A percentile compares a stretch with the other conserved stretches of the same genome.
These are phyloP conservation scores for Cryptosporidium meleagridis DNA, from an alignment of 169 alveolate genomes.

Conservation along the genomic window DNA sequence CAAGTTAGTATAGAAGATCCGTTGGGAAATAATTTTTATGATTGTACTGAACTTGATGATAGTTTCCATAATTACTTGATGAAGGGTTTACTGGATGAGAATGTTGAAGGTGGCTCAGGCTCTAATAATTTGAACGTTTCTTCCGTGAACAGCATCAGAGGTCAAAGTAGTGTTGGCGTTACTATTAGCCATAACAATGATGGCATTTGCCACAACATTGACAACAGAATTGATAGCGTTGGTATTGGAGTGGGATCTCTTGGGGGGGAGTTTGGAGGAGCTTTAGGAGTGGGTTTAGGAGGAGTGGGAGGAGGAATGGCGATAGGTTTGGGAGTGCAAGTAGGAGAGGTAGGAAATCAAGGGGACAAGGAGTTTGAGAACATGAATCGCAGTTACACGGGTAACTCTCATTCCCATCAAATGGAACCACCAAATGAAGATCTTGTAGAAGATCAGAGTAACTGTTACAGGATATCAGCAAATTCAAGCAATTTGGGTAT, in stretches of 20 bases:
- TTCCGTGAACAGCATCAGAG: background rate
- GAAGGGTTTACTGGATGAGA: conserved; percentile 52
- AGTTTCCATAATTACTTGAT: conserved; percentile 37
- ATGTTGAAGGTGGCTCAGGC: background rate
- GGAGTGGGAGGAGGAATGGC: background rate
- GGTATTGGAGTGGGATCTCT: conserved; percentile 1
- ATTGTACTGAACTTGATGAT: conserved; percentile 61
- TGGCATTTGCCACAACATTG: background rate
- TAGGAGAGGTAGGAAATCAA: background rate
- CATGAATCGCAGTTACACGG: background rate
- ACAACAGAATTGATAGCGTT: background rate
- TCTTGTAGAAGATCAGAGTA: background rate
- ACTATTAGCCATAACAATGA: background rate
- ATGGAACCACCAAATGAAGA: background rate
- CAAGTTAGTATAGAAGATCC: conserved; percentile 12
- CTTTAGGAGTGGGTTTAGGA: background rate
- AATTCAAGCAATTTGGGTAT: background rate
- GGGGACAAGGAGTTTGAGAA: background rate
- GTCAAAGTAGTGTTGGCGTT: background rate
- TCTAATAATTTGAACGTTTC: background rate
- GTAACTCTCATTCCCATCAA: background rate
- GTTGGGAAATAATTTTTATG: conserved; percentile 33
- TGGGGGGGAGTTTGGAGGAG: background rate
- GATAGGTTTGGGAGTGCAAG: no score
- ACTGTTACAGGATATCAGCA: background rate